Evolutionary conservation across 192 early-diverging fungal species (phyloP).

Genomic region (Coemansia sp.): DNA sequence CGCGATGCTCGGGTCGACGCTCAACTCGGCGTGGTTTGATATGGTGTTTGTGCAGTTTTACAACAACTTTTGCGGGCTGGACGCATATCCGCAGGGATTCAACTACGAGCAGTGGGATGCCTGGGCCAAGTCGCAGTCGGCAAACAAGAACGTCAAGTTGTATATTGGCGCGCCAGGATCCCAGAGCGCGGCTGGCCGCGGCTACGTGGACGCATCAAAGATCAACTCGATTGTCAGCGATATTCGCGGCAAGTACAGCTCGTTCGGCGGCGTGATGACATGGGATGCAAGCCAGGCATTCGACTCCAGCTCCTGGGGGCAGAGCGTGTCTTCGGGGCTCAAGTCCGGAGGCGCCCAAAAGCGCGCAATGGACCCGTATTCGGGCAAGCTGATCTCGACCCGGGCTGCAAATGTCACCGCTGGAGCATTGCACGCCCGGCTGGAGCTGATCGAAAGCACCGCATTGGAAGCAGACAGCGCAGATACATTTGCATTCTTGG

Average conservation of each 20-base stretch:
- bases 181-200: constrained; percentile 51
- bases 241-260: constrained; percentile 34
- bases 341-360: constrained; percentile 11
- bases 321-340: constrained; percentile 26
- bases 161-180: constrained; percentile 58
- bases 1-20: constrained; percentile 53
- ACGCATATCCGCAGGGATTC: constrained; percentile 47
- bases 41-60: constrained; percentile 66
- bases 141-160: constrained; percentile 58
- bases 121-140: constrained; percentile 56
- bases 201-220: constrained; percentile 44
- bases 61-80: constrained; percentile 62
- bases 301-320: constrained; percentile 25
- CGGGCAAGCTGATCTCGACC: not conserved
- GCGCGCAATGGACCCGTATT: not conserved
- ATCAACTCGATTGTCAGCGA: constrained; percentile 41
- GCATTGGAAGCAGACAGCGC: not conserved
- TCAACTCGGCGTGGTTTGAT: constrained; percentile 61
- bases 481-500: not conserved
- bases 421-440: not conserved
- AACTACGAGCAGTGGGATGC: constrained; percentile 60
- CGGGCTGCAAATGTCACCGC: not conserved
- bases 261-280: constrained; percentile 70
- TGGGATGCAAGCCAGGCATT: constrained; percentile 55
- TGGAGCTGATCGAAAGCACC: not conserved